Conservation (phyloP, 306 rosid genomes). For the Dryas alaskensis region DNA sequence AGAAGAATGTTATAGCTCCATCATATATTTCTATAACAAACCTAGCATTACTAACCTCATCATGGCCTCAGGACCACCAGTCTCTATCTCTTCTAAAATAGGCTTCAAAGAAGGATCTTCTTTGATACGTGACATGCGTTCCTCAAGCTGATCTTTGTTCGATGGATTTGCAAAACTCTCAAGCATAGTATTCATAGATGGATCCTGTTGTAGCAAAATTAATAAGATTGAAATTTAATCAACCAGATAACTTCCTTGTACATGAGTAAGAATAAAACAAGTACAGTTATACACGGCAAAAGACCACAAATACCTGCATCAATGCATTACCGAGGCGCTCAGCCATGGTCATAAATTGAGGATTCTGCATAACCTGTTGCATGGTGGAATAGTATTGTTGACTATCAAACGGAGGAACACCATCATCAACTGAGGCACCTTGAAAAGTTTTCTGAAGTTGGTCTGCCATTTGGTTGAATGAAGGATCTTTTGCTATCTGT, state of each 20-base stretch:
- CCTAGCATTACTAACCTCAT: conserved; percentile 65
- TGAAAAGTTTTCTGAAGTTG: conserved; percentile 92
- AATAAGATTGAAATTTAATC: neutral
- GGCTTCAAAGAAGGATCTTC: conserved; percentile 97
- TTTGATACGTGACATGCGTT: conserved; percentile 90
- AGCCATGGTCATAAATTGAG: conserved; percentile 96
- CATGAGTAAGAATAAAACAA: conserved; percentile 3
- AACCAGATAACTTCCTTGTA: neutral
- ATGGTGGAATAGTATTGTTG: conserved; percentile 79
- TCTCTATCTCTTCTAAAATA: conserved; percentile 93
- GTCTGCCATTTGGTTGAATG: conserved; percentile 98
- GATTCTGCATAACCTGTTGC: conserved; percentile 99
- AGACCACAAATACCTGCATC: conserved; percentile 69
- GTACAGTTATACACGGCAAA: conserved; percentile 2
- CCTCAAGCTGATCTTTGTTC: conserved; percentile 87
- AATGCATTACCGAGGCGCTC: conserved; percentile 90
- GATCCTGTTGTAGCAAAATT: conserved; percentile 59
- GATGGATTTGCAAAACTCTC: conserved; percentile 79
- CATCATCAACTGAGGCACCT: conserved; percentile 54
- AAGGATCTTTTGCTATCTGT: conserved; percentile 91
- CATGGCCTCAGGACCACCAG: conserved; percentile 97
- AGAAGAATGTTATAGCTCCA: conserved; percentile 11
- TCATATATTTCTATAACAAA: neutral
- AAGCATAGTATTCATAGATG: conserved; percentile 83
- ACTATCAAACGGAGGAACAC: conserved; percentile 77